Conservation (phyloP, 495 filamentous ascomycete genomes). For the Neurospora discreta region DNA sequence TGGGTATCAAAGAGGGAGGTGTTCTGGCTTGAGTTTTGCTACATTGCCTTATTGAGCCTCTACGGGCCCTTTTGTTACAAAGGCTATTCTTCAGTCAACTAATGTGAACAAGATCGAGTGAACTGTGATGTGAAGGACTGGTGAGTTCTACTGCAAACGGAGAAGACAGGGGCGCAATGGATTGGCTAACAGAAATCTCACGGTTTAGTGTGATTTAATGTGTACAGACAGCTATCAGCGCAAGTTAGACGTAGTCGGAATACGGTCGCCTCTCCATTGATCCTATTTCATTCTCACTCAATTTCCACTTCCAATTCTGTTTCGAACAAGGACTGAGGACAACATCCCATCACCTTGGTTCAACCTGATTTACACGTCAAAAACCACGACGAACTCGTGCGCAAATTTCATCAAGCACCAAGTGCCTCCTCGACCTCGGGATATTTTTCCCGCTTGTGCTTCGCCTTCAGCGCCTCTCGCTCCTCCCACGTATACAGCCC, state of each 20-base stretch:
- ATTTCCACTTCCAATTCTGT: neutral
- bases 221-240: neutral
- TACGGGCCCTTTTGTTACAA: too few relatives aligned
- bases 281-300: neutral
- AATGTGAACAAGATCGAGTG: neutral
- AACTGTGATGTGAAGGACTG: neutral
- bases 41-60: neutral
- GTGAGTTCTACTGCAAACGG: neutral
- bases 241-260: neutral
- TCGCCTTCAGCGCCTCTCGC: slow-evolving; percentile 15
- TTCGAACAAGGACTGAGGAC: neutral
- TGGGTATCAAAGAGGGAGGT: neutral
- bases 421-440: slow-evolving; percentile 18
- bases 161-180: neutral
- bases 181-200: neutral
- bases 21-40: neutral
- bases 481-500: slow-evolving; percentile 19
- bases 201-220: too few relatives aligned
- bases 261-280: neutral
- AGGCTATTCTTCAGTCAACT: too few relatives aligned
- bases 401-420: slow-evolving; percentile 9
- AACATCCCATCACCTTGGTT: neutral
- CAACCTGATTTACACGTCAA: neutral
- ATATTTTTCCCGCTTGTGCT: slow-evolving; percentile 7
- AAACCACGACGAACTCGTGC: neutral